phyloP scores from a whole-genome alignment of 2,329 filamentous ascomycete genomes.

The Clarireedia paspali region DNA sequence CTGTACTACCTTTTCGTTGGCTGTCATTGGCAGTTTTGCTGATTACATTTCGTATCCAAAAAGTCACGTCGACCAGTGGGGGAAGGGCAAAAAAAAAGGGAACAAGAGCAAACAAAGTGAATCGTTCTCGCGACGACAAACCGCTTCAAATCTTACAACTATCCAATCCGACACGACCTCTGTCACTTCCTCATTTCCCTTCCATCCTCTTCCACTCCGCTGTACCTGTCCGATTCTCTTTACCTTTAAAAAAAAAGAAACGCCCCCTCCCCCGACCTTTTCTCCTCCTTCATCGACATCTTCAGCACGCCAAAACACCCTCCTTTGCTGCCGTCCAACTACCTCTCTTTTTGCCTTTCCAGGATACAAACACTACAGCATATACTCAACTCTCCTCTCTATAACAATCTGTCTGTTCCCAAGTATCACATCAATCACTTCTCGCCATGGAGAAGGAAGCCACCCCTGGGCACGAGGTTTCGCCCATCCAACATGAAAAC shows the following conservation, averaged over 20 bases:
- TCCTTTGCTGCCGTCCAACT: too few relatives aligned
- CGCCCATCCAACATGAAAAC: background rate
- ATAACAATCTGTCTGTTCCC: too few relatives aligned
- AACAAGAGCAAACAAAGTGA: too few relatives aligned
- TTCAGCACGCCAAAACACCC: background rate
- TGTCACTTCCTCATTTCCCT: too few relatives aligned
- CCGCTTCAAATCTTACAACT: too few relatives aligned
- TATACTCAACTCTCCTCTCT: background rate
- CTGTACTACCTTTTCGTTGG: background rate
- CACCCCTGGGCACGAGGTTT: background rate
- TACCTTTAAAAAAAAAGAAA: background rate
- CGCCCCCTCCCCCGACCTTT: background rate
- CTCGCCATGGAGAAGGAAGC: constrained; percentile 3
- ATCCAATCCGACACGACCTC: too few relatives aligned
- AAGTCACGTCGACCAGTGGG: too few relatives aligned
- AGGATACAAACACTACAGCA: background rate
- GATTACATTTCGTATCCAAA: background rate
- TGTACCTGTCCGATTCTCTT: background rate
- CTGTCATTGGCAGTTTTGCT: background rate
- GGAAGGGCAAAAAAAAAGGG: too few relatives aligned
- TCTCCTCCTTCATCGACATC: background rate
- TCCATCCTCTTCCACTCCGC: too few relatives aligned
- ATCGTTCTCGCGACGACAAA: too few relatives aligned
- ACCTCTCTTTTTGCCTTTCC: too few relatives aligned
- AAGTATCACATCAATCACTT: background rate